phyloP scores from a whole-genome alignment of 2,329 filamentous ascomycete species.

The Alternaria conjuncta region DNA sequence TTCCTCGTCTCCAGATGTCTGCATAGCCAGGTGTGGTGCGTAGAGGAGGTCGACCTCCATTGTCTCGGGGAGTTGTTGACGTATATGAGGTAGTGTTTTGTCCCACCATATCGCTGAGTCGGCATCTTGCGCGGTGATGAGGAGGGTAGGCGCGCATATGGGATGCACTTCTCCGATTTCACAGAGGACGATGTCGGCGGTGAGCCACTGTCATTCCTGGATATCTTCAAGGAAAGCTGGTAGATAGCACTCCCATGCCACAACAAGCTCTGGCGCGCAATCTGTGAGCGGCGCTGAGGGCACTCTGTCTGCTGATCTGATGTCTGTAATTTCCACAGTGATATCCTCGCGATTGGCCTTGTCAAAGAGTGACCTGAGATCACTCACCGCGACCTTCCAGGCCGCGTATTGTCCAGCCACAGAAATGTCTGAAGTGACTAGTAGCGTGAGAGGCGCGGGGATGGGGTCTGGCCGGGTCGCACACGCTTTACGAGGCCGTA shows the following conservation, averaged over 20 bases:
- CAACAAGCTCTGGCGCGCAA: neutral
- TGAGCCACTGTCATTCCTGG: neutral
- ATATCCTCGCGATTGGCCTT: neutral
- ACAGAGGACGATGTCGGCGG: neutral
- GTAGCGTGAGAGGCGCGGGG: neutral
- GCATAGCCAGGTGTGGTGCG: neutral
- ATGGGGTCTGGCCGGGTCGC: neutral
- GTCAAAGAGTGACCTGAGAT: neutral
- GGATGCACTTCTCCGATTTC: neutral
- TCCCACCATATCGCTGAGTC: neutral
- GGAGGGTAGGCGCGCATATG: neutral
- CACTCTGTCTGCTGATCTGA: neutral
- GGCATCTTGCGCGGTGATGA: neutral
- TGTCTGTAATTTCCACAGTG: neutral
- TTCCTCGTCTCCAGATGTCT: neutral
- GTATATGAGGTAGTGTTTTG: neutral
- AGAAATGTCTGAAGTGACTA: neutral
- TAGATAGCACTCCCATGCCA: neutral
- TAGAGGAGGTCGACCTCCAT: neutral
- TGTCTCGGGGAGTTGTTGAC: neutral
- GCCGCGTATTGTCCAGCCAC: neutral
- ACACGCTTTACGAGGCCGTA: neutral
- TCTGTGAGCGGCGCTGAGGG: neutral
- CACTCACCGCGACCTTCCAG: neutral
- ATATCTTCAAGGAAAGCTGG: neutral